Base-by-base conservation (phyloP, 176 grass and related monocot species). In the Zizania latifolia region DNA sequence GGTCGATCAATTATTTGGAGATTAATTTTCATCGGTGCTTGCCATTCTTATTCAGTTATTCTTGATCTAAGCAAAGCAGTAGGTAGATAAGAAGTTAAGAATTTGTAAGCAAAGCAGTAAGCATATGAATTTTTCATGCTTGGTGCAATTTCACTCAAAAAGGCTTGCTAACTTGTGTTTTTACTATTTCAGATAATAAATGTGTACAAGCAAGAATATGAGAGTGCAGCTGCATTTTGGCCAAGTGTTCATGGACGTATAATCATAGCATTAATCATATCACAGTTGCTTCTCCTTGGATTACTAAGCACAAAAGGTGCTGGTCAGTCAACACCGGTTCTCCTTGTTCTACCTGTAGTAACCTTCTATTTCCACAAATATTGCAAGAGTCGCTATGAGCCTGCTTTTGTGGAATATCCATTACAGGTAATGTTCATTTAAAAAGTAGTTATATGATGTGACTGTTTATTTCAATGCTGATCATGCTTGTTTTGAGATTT, bases 181-280 rank as follows among this genome's bases (percentile, higher is more conserved):
- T n/a, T 12, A 71, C 22, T 67, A 33, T 82, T 78, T 81, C 62
- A 99, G 96, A 92, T 95, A 71, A 99, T 99, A 80, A 99, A 99
- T 82, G 96, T 99, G n/a, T 99, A 99, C 80, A 90, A 99, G 60
- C 96, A 95, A 86, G 89, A 99, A 84, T 99, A 99, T 65, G 96
- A 99, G 65, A 99, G 92, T 33, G 92, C 40, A 8, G 96, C 96
- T 70, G 92, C 92, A 41, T 99, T 99, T 86, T 99, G 96, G 96
- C 96, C 96, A 58, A 94, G 89, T 74, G 96, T 99, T 54, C 89
- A 99, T 84, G 65, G 82, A 30, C 96, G 92, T 51, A 88, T 99
- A 71, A 86, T 99, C 67, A 80, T 80, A 55, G 96, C 85, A 71
- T 82, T 99, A 78, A 77, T 99, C 7, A 34, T 99, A 78, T 95